These are phyloP conservation scores for Diutina scorzettiae DNA, from an alignment of 1,139 yeast species.

Conservation along the genomic window DNA sequence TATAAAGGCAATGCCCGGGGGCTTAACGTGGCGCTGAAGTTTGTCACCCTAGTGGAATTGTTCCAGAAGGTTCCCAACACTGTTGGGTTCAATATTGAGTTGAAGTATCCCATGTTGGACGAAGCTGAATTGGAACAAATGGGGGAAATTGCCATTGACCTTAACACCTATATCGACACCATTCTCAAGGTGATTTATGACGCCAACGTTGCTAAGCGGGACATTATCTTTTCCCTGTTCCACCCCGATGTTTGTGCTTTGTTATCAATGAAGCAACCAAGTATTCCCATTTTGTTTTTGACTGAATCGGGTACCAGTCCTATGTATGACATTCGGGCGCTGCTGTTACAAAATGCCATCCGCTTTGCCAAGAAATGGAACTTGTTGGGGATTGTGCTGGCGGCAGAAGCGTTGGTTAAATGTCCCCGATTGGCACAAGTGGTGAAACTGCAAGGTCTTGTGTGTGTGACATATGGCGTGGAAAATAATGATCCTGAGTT, in stretches of 20 bases:
- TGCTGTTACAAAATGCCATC: slow-evolving; percentile 82
- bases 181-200: slow-evolving; percentile 75
- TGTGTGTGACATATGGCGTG: slow-evolving; percentile 86
- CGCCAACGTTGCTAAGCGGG: slow-evolving; percentile 61
- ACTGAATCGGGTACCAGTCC: slow-evolving; percentile 76
- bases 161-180: slow-evolving; percentile 81
- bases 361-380: slow-evolving; percentile 91
- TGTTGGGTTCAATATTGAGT: slow-evolving; percentile 91
- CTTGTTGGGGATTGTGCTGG: slow-evolving; percentile 82
- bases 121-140: slow-evolving; percentile 84
- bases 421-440: slow-evolving; percentile 86
- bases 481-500: slow-evolving; percentile 78
- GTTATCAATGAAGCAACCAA: slow-evolving; percentile 84
- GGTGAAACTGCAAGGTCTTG: slow-evolving; percentile 81
- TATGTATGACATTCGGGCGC: slow-evolving; percentile 86
- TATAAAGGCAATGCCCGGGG: slow-evolving; percentile 92
- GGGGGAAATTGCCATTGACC: slow-evolving; percentile 75
- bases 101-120: slow-evolving; percentile 91
- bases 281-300: slow-evolving; percentile 77
- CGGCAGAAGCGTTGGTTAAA: slow-evolving; percentile 70
- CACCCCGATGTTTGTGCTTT: slow-evolving; percentile 88
- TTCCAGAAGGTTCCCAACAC: slow-evolving; percentile 69
- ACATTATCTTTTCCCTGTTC: slow-evolving; percentile 83
- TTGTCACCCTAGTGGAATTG: slow-evolving; percentile 78
- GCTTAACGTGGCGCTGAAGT: slow-evolving; percentile 78